Evolutionary conservation across 2,329 filamentous ascomycete species (phyloP), one percentile per base, ranked within the genome.

Genomic region (Colletotrichum lentis): DNA sequence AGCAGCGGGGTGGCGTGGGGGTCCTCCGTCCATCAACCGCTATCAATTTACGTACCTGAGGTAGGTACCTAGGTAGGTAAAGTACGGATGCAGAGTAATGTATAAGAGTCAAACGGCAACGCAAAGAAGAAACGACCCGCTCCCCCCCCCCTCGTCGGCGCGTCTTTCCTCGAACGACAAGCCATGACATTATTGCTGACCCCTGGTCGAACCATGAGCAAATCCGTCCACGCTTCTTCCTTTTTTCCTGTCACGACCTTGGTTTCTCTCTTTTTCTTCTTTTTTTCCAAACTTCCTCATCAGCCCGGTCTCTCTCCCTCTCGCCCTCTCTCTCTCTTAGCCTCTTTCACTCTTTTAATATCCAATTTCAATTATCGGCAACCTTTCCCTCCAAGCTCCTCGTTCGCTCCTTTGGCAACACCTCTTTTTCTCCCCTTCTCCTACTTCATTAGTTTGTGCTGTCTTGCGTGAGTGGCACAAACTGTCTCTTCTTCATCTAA

Each of bases 141-240:
- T n/a, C 27, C 24, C 24, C 6, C 27, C 27, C 43, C 65, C 64
- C 62, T 55, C 14, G 65, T 47, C 50, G 10, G 24, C 65, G 62
- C 62, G 62, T 68, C 55, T 63, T 65, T 50, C 49, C 44, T 68
- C 55, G 65, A 52, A 65, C 62, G 65, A 50, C 16, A 50, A 68
- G 65, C 65, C 61, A 55, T 68, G 65, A 65, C 65, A 65, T 60
- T 8, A 65, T 60, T 8, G 43, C 37, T 43, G 24, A 53, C 57
- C 65, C 65, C 62, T 68, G 65, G 65, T 68, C 65, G 65, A 68
- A 68, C 65, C 65, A 60, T 68, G 62, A 20, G 62, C 37, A 65
- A 67, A 68, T 60, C 56, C 55, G 65, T 47, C 61, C 61, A 64
- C 55, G 46, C 49, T 59, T 54, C 54, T 64, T 59, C 61, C 16